phyloP scores from a whole-genome alignment of 352 stramenopile species.

The Phytophthora quininea region DNA sequence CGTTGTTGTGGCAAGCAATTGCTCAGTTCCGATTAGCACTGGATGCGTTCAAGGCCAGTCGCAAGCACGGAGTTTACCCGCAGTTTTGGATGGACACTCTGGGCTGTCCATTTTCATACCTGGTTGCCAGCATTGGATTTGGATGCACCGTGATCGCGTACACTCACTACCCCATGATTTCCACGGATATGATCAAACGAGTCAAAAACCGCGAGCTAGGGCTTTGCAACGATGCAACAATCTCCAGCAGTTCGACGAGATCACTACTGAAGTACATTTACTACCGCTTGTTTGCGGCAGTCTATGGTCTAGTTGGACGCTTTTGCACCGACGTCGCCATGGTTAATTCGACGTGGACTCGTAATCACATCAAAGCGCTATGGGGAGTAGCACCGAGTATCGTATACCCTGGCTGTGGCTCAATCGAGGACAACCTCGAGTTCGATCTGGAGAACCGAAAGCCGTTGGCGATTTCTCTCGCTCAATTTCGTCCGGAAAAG shows the following conservation, averaged over 20 bases:
- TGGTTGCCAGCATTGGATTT: constrained; percentile 88
- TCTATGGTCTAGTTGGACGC: constrained; percentile 91
- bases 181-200: constrained; percentile 97
- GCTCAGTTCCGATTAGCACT: constrained; percentile 92
- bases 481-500: constrained; percentile 99
- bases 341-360: constrained; percentile 99
- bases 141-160: constrained; percentile 93
- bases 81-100: constrained; percentile 98
- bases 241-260: constrained; percentile 78
- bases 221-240: constrained; percentile 94
- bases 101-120: constrained; percentile 97
- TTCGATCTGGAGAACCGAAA: constrained; percentile 66
- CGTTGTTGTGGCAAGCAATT: constrained; percentile 96
- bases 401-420: constrained; percentile 97
- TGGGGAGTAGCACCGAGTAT: constrained; percentile 88
- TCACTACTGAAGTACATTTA: constrained; percentile 95
- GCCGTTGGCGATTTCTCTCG: constrained; percentile 93
- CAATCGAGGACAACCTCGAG: constrained; percentile 77
- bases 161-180: constrained; percentile 99
- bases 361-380: constrained; percentile 93
- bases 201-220: constrained; percentile 90
- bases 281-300: constrained; percentile 94
- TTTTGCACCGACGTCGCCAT: constrained; percentile 91
- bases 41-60: constrained; percentile 78
- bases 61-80: constrained; percentile 52